A percentile compares a stretch with the other conserved stretches of the same genome.
phyloP scores from a whole-genome alignment of 2,329 filamentous ascomycete species.

The Monilinia vaccinii-corymbosi region DNA sequence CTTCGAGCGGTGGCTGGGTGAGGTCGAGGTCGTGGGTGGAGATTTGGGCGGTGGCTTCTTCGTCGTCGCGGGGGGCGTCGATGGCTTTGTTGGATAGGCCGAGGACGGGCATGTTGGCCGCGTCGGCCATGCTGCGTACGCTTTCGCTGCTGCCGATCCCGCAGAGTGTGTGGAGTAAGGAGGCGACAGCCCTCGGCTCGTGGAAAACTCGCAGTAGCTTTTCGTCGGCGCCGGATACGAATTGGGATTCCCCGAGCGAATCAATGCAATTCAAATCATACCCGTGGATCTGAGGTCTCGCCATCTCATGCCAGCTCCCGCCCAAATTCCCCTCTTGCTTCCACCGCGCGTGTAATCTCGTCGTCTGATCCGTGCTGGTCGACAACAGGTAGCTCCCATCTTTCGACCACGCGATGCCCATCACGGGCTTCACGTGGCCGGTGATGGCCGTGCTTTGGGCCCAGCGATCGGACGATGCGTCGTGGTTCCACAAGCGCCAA shows the following conservation, averaged over 20 bases:
- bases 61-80: conserved; percentile 44
- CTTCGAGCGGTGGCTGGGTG: conserved; percentile 75
- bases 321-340: conserved; percentile 33
- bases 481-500: conserved; percentile 78
- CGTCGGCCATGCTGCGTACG: conserved; percentile 58
- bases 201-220: conserved; percentile 96
- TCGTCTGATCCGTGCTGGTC: conserved; percentile 87
- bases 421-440: conserved; percentile 76
- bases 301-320: conserved; percentile 87
- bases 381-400: conserved; percentile 79
- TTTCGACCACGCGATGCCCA: conserved; percentile 74
- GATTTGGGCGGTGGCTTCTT: conserved; percentile 33
- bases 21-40: conserved; percentile 37
- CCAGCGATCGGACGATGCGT: conserved; percentile 58
- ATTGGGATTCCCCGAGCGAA: conserved; percentile 60
- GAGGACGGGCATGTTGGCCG: conserved; percentile 88
- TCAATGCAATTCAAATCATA: conserved; percentile 96
- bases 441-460: conserved; percentile 65
- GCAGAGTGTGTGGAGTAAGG: conserved; percentile 60
- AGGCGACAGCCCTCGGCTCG: conserved; percentile 74
- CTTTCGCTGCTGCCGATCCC: conserved; percentile 40
- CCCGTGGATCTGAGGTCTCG: conserved; percentile 91
- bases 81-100: conserved; percentile 95
- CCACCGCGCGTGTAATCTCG: conserved; percentile 79
- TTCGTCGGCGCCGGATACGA: conserved; percentile 93